Percentiles rank a stretch among this genome's conserved stretches.
Evolutionary conservation across 768 basidiomycete genomes (phyloP).

Genomic region (Sporobolomyces roseus): DNA sequence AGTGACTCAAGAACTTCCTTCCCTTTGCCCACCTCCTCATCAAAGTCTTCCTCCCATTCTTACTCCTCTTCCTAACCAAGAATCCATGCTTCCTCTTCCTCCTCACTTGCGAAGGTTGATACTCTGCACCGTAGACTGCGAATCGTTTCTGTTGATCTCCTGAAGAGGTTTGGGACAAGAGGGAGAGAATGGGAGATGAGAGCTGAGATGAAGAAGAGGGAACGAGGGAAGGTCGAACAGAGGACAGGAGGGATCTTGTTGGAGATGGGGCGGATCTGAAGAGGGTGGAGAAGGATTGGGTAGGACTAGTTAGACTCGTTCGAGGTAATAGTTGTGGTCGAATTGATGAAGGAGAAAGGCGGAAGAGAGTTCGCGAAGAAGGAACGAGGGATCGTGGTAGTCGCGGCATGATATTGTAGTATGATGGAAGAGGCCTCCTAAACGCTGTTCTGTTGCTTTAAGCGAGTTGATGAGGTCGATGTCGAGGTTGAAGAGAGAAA

Average conservation of each 20-base stretch:
- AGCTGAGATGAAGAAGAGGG: background rate
- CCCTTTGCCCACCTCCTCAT: slow-evolving; percentile 68
- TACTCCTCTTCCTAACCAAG: slow-evolving; percentile 66
- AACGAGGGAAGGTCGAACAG: background rate
- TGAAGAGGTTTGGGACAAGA: background rate
- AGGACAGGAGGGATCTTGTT: slow-evolving; percentile 11
- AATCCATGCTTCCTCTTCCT: slow-evolving; percentile 92
- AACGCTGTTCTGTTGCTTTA: no score
- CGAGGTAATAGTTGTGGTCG: no score
- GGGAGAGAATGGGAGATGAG: slow-evolving; percentile 14
- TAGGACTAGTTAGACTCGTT: background rate
- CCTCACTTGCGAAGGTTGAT: slow-evolving; percentile 91
- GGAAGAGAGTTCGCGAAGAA: background rate
- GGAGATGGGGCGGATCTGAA: background rate
- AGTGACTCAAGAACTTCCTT: slow-evolving; percentile 76
- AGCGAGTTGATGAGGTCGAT: no score
- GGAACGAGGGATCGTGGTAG: slow-evolving; percentile 13
- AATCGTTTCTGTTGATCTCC: slow-evolving; percentile 53
- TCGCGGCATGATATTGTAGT: slow-evolving; percentile 4
- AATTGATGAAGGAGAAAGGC: background rate
- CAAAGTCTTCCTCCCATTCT: slow-evolving; percentile 69
- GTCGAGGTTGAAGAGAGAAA: no score
- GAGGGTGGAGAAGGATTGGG: slow-evolving; percentile 4
- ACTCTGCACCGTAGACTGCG: slow-evolving; percentile 74
- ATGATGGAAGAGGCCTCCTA: no score